A percentile compares a stretch with the other conserved stretches of the same genome.
Conservation (phyloP, 441 rosid species). For the Flueggea neowawraea region DNA sequence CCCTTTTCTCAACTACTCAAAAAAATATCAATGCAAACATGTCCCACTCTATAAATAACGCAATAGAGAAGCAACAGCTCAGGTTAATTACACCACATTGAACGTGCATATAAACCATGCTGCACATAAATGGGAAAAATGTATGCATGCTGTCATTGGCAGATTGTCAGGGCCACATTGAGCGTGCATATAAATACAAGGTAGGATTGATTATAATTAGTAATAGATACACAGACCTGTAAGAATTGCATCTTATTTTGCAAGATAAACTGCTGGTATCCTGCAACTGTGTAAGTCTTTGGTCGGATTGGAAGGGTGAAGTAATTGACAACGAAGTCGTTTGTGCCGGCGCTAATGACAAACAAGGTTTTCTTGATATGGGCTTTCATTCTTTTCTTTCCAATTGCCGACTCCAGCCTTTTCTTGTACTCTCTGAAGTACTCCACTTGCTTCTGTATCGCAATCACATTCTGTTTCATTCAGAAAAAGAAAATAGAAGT, state of each 20-base stretch:
- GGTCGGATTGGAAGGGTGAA: constrained; percentile 52
- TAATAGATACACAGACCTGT: constrained; percentile 35
- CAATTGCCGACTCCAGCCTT: constrained; percentile 42
- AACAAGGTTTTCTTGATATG: constrained; percentile 48
- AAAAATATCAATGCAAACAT: too few relatives aligned
- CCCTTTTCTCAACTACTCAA: too few relatives aligned
- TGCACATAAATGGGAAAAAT: too few relatives aligned
- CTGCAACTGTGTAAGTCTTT: constrained; percentile 38
- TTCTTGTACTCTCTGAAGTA: constrained; percentile 67
- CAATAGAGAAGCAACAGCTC: too few relatives aligned
- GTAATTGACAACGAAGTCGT: constrained; percentile 72
- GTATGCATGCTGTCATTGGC: too few relatives aligned
- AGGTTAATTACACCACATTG: too few relatives aligned
- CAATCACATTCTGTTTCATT: constrained; percentile 46
- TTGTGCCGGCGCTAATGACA: constrained; percentile 66
- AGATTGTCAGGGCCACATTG: too few relatives aligned
- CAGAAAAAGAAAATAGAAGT: neutral
- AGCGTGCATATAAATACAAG: too few relatives aligned
- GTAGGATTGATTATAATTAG: neutral
- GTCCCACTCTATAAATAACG: too few relatives aligned
- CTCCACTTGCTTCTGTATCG: constrained; percentile 48
- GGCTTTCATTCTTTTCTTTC: constrained; percentile 36
- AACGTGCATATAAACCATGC: too few relatives aligned
- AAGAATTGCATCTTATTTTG: constrained; percentile 34
- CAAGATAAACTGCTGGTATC: constrained; percentile 54